Evolutionary conservation across 371 early-diverging fungal genomes (phyloP).

Genomic region (Mortierella sp.): DNA sequence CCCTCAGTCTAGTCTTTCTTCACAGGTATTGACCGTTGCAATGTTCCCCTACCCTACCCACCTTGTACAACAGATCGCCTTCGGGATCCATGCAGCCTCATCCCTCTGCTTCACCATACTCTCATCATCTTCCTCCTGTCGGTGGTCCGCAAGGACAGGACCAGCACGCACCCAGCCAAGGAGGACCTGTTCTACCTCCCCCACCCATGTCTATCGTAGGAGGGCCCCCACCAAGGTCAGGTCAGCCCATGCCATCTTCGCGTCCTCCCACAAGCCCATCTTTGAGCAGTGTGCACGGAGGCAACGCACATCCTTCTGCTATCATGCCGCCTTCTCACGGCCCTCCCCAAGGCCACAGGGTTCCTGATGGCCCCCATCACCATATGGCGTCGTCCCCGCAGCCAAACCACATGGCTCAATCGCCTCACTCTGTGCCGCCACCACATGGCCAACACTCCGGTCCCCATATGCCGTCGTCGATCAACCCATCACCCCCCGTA

Average conservation of each 20-base stretch:
- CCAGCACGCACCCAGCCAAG: constrained; percentile 46
- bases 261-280: constrained; percentile 56
- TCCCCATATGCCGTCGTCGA: constrained; percentile 45
- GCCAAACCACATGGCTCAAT: constrained; percentile 46
- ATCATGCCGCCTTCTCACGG: constrained; percentile 58
- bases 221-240: constrained; percentile 51
- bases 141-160: constrained; percentile 56
- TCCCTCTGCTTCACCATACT: constrained; percentile 52
- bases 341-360: constrained; percentile 46
- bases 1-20: background rate
- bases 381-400: constrained; percentile 57
- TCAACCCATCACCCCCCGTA: constrained; percentile 45
- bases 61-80: constrained; percentile 35
- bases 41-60: background rate
- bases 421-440: constrained; percentile 49
- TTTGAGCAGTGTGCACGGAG: constrained; percentile 38
- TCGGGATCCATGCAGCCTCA: constrained; percentile 58
- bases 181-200: constrained; percentile 52
- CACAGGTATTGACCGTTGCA: background rate
- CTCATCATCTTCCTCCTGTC: constrained; percentile 56
- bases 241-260: constrained; percentile 50
- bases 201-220: constrained; percentile 48
- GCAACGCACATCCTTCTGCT: constrained; percentile 43
- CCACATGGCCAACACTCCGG: constrained; percentile 45
- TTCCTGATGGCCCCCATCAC: constrained; percentile 47